Evolutionary conservation across 2,329 filamentous ascomycete genomes (phyloP).

Genomic region (Venturiaceae sp.): DNA sequence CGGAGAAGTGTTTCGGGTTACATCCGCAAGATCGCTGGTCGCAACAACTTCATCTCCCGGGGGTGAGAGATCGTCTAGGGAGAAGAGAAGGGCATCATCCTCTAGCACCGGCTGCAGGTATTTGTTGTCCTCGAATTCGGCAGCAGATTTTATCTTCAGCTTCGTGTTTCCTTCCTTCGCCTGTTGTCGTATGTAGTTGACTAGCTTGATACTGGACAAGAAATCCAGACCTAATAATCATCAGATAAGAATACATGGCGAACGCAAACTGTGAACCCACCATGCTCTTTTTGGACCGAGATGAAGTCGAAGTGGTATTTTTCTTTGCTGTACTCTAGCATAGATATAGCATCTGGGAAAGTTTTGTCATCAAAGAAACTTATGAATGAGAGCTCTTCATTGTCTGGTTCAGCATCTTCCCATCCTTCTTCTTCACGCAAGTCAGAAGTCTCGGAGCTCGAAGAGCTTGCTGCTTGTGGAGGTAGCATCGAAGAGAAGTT

Average conservation of each 20-base stretch:
- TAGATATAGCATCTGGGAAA: conserved; percentile 20
- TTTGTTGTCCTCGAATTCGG: conserved; percentile 64
- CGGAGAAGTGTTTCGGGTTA: not conserved
- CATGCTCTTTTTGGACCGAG: conserved; percentile 20
- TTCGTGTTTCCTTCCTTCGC: conserved; percentile 25
- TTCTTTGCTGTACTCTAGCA: conserved; percentile 27
- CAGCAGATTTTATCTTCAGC: conserved; percentile 49
- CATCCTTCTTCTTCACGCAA: conserved; percentile 21
- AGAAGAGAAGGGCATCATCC: conserved; percentile 83
- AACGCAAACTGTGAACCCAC: conserved; percentile 16
- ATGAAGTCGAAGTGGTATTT: conserved; percentile 31
- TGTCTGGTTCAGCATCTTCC: conserved; percentile 32
- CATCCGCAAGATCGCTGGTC: not conserved
- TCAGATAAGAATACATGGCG: not conserved
- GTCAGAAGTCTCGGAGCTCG: not conserved
- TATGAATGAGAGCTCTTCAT: conserved; percentile 25
- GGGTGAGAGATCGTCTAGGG: conserved; percentile 61
- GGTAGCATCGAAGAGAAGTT: not conserved
- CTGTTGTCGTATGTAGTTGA: conserved; percentile 40
- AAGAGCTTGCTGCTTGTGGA: not conserved
- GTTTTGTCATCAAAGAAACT: conserved; percentile 29
- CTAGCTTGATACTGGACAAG: conserved; percentile 31
- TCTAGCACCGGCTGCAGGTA: conserved; percentile 78
- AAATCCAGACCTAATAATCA: conserved; percentile 30
- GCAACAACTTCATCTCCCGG: not conserved